Base-by-base conservation (phyloP, 164 flowering plant species). In the Umbellularia californica region DNA sequence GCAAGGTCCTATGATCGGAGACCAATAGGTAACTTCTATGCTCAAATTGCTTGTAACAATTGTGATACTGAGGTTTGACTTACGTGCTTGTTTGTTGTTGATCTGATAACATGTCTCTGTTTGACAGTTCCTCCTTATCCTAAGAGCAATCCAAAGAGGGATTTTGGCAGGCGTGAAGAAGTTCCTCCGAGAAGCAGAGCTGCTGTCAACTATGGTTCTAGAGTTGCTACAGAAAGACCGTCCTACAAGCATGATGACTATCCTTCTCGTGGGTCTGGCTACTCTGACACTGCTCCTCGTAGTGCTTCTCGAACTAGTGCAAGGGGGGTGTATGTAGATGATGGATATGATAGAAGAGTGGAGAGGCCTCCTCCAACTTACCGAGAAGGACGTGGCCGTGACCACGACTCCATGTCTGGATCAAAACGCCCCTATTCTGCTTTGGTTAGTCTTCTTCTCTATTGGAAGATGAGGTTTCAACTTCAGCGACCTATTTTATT, bases 381-480 rank as follows among this genome's bases (percentile, higher is more conserved):
- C 77, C 87, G 88, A 35, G 98, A 95, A 75, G 89, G 85, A 27
- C 95, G 90, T 66, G 72, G 83, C 17, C 93, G 89, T 75, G 97
- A 92, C 74, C 92, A 90, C 82, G 98, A 91, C 23, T 77, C 95
- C 13, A 23, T 94, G 12, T 79, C 98, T 74, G 99, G 98, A 28
- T 90, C 97, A 27, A 95, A 95, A 78, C 95, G 99, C 20, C 91
- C 90, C 63, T 95, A 90, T 77, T 71, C 90, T 74, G 84, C 90
- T 4, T 5, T 95, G 94, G 99, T 93, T 69, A 80, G 92, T 82
- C 24, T 6, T 58, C 30, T 47, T 63, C 6, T 3, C 5, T 22
- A 58, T n/a, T 51, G 11, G 50, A 22, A 41, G 66, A 13, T 60
- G 35, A 51, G 19, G 24, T 60, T 60, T 2, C 27, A 6, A 1